These are phyloP conservation scores for Rhodotorula babjevae DNA, from an alignment of 768 basidiomycete genomes.

Conservation along the genomic window DNA sequence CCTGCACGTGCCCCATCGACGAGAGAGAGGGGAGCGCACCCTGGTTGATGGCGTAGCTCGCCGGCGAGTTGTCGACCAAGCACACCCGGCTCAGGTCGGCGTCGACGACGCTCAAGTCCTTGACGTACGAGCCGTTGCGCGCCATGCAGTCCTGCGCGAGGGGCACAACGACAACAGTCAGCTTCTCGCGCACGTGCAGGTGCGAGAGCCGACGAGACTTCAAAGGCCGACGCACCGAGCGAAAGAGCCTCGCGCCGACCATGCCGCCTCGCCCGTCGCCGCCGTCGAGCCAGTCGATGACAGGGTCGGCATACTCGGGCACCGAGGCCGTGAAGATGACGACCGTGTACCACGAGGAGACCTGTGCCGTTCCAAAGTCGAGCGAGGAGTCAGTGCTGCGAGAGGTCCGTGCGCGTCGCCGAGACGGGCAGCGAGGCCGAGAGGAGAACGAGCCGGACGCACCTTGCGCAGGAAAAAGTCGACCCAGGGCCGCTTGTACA, in stretches of 20 bases:
- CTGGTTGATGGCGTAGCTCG: constrained; percentile 87
- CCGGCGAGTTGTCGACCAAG: constrained; percentile 91
- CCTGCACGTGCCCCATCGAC: neutral
- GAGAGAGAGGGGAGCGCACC: constrained; percentile 54
- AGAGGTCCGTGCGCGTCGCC: neutral
- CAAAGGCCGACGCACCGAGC: constrained; percentile 59
- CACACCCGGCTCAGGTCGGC: constrained; percentile 86
- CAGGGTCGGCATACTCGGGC: constrained; percentile 99
- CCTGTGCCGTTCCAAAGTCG: too few species aligned
- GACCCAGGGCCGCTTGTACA: constrained; percentile 96
- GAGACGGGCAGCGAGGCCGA: too few species aligned
- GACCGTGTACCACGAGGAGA: constrained; percentile 95
- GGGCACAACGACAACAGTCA: neutral
- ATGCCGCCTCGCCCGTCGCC: constrained; percentile 73
- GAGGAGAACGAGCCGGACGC: constrained; percentile 27
- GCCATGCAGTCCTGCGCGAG: constrained; percentile 76
- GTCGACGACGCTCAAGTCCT: constrained; percentile 83
- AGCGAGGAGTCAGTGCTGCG: too few species aligned
- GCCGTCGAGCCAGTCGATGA: constrained; percentile 93
- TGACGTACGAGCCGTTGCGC: constrained; percentile 88
- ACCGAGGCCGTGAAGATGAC: constrained; percentile 99
- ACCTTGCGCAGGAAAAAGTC: constrained; percentile 91
- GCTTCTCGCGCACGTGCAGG: neutral
- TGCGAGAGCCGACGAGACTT: too few species aligned
- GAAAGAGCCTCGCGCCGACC: constrained; percentile 78